phyloP scores from a whole-genome alignment of 805 yeast species.

The Monosporozyma servazzii region DNA sequence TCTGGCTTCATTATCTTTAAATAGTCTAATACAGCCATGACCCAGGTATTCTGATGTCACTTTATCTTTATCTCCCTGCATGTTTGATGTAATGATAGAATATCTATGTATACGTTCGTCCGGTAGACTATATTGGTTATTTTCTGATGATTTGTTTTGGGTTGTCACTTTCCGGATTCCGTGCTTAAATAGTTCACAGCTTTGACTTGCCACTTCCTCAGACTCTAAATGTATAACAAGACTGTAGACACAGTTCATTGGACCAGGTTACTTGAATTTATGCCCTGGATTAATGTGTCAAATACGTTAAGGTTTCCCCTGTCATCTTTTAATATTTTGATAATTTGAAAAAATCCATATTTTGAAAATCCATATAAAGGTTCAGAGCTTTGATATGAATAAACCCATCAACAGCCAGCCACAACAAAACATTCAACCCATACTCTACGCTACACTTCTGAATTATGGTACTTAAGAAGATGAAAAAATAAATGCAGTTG shows the following conservation, averaged over 20 bases:
- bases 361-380: too few species aligned
- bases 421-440: too few species aligned
- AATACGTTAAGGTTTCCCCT: background rate
- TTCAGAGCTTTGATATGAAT: too few species aligned
- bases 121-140: background rate
- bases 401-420: too few species aligned
- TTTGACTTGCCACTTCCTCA: background rate
- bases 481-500: too few species aligned
- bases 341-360: too few species aligned
- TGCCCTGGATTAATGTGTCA: background rate
- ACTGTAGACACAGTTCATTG: constrained; percentile 4
- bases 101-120: background rate
- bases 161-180: background rate
- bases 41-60: constrained; percentile 55
- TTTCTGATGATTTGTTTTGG: background rate
- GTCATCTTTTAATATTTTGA: too few species aligned
- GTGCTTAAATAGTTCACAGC: background rate
- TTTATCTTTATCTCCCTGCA: constrained; percentile 10
- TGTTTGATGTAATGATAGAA: constrained; percentile 1
- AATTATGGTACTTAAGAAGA: too few species aligned
- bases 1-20: constrained; percentile 31
- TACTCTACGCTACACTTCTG: too few species aligned
- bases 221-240: constrained; percentile 10
- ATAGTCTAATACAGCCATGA: constrained; percentile 63
- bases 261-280: background rate